Evolutionary conservation across 2,329 filamentous ascomycete species (phyloP), one percentile per base, ranked within the genome.

Genomic region (Fusarium nanum): DNA sequence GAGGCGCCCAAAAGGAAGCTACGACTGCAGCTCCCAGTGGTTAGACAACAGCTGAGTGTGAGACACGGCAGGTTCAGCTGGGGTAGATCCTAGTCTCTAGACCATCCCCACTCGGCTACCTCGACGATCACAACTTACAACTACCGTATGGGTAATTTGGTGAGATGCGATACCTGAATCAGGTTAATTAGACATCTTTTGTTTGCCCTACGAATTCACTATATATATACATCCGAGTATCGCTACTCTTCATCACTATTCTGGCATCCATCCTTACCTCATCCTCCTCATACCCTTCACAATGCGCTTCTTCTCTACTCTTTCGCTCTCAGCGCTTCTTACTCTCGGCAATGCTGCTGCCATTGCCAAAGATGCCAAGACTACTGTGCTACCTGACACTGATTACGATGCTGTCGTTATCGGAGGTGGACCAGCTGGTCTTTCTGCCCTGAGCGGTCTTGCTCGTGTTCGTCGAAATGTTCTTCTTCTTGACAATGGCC

Each of bases 361-460:
- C 32, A 64, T 73, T 46, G 54, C 55, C 25, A 44, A 42, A n/a
- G 46, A 50, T 2, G 52, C 63, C 28, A 28, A 47, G 7, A 34
- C 64, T 1, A 13, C 42, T 6, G 69, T 63, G 25, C 64, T 78
- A 6, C 44, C 57, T 2, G 37, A 54, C 10, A 46, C 64, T 11
- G 48, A 67, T 18, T 88, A 85, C 71, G 87, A 89, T 78, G 86
- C 83, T 60, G 82, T 89, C 44, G 79, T 89, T 40, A 79, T 89
- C 7, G 87, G 87, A 6, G 87, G 87, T 37, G 87, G 87, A 2
- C 87, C 87, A 5, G 78, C 87, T 0, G 87, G 87, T 0, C 82
- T 89, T 3, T 82, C 80, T 49, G 84, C 83, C 3, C 69, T 87
- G 52, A 89, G 87, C 59, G 87, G 84, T 44, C 82, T 90, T n/a